Evolutionary conservation across 768 basidiomycete species (phyloP), one percentile per base, ranked within the genome.

Genomic region (Paxillus involutus): DNA sequence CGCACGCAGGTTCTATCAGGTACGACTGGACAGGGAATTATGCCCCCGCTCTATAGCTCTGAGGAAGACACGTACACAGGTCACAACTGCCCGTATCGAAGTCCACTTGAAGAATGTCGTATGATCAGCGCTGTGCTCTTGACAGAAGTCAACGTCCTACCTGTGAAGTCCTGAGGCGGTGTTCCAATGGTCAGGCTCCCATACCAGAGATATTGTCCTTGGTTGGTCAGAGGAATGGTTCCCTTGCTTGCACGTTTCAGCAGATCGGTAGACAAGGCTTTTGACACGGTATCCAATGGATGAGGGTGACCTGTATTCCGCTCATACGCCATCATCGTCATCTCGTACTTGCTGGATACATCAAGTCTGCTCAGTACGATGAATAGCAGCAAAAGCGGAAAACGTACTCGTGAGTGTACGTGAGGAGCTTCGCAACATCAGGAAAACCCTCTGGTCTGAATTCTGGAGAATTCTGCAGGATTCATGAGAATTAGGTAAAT

Each of bases 21-120:
- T 9, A 80, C 48, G 64, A 80, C 78, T 65, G n/a, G 33, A 2
- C 35, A 30, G 37, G 35, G 44, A 8, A 19, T 30, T 57, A 35
- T 21, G 21, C 8, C 4, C 21, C n/a, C 8, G 7, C 3, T 42
- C n/a, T 13, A 12, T 4, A 0, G 9, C 17, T 26, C 14, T 21
- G 36, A 13, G n/a, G 26, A 24, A 8, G 36, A 24, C 6, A 49
- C 66, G 49, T 49, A 60, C 64, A 54, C 12, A 78, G 61, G 59
- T 83, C 81, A 55, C 76, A 72, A 43, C 78, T 80, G 41, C 80
- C 77, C 10, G 79, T 80, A 59, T 80, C 79, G 52, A 78, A 77
- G 56, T 77, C 76, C 57, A 78, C 78, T 78, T 30, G 29, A 26
- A 17, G 42, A 33, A 9, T 24, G 40, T 10, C 14, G 48, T 29